Percentiles rank a stretch among this genome's conserved stretches.
Conservation (phyloP, 768 basidiomycete species). For the Trametes elegans region DNA sequence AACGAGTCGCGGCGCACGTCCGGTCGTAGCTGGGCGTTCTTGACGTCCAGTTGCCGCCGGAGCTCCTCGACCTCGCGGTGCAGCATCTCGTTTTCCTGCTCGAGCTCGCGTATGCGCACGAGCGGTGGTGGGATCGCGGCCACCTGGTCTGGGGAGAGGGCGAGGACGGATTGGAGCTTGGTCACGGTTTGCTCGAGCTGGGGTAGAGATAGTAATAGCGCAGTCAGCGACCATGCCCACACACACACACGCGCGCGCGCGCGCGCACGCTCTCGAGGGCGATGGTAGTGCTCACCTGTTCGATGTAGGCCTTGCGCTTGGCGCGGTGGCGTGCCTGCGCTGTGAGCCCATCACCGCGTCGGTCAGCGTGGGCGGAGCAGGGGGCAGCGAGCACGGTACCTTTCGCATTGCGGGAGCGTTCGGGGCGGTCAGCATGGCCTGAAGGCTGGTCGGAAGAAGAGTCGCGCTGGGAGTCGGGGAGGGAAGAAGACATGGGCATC, state of each 20-base stretch:
- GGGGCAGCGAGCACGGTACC: slow-evolving; percentile 13
- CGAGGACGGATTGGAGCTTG: slow-evolving; percentile 74
- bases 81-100: slow-evolving; percentile 73
- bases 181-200: slow-evolving; percentile 86
- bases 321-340: slow-evolving; percentile 89
- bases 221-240: background rate
- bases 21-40: slow-evolving; percentile 25
- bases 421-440: slow-evolving; percentile 19
- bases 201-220: too few species aligned
- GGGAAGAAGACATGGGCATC: slow-evolving; percentile 23
- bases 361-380: background rate
- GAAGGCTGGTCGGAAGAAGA: slow-evolving; percentile 18
- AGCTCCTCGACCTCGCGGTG: slow-evolving; percentile 74
- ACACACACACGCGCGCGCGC: background rate
- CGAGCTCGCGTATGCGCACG: slow-evolving; percentile 76
- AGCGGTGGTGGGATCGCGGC: slow-evolving; percentile 69
- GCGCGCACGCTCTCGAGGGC: background rate
- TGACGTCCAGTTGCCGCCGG: slow-evolving; percentile 53
- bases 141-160: slow-evolving; percentile 73
- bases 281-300: slow-evolving; percentile 52
- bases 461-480: slow-evolving; percentile 17
- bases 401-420: slow-evolving; percentile 29
- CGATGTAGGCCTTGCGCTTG: slow-evolving; percentile 91
- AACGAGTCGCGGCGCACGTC: slow-evolving; percentile 21
- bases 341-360: slow-evolving; percentile 51